phyloP scores from a whole-genome alignment of 305 asterid species.

The Fraxinus velutina region DNA sequence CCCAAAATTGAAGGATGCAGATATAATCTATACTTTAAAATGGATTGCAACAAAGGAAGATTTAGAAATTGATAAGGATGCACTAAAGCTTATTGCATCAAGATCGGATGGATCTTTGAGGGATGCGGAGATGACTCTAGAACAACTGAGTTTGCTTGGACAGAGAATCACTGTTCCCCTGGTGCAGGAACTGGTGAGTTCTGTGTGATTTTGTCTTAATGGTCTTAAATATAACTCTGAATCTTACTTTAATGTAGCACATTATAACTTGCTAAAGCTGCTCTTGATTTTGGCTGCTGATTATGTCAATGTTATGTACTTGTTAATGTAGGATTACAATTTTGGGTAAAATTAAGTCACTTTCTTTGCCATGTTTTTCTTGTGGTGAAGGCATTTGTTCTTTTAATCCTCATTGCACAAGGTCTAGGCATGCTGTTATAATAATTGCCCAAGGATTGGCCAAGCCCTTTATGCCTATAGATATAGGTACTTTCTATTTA shows the following conservation, averaged over 20 bases:
- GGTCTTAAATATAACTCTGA: neutral
- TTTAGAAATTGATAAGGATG: conserved; percentile 86
- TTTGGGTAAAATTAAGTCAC: neutral
- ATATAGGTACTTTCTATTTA: neutral
- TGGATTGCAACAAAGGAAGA: conserved; percentile 85
- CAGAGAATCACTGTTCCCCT: conserved; percentile 75
- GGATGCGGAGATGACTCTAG: conserved; percentile 98
- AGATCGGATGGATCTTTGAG: conserved; percentile 54
- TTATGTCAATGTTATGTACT: neutral
- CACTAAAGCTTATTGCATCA: conserved; percentile 85
- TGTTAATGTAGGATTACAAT: neutral
- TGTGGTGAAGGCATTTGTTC: neutral
- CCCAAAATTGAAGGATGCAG: conserved; percentile 91
- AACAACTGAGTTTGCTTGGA: conserved; percentile 90
- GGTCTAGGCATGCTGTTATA: neutral
- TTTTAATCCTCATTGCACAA: neutral
- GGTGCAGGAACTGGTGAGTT: conserved; percentile 82
- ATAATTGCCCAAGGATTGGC: neutral
- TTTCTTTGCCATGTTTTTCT: neutral
- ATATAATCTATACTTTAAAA: conserved; percentile 76
- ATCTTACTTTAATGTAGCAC: neutral
- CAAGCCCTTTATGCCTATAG: neutral
- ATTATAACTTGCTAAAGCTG: conserved; percentile 46
- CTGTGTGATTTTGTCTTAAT: neutral
- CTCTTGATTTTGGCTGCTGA: neutral